A percentile compares a stretch with the other conserved stretches of the same genome.
phyloP scores from a whole-genome alignment of 345 rosid species.

The Firmiana major region DNA sequence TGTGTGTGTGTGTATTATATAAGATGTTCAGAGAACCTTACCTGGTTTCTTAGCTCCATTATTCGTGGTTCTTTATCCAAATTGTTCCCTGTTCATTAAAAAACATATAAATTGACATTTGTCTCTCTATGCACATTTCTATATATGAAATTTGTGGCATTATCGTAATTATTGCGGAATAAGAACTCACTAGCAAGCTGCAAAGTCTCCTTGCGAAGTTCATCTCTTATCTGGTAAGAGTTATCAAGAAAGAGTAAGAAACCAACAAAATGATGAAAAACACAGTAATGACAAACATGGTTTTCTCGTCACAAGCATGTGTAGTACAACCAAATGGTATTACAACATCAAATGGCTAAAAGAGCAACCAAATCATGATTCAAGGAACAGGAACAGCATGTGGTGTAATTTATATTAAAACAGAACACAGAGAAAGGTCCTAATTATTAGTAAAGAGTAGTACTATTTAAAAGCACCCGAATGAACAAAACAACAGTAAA shows the following conservation, averaged over 20 bases:
- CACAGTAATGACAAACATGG: background rate
- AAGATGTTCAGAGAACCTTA: slow-evolving; percentile 15
- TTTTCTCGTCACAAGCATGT: background rate
- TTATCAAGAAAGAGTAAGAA: background rate
- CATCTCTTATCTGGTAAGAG: slow-evolving; percentile 68
- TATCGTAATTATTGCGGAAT: background rate
- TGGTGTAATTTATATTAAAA: background rate
- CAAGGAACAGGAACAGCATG: background rate
- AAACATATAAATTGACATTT: slow-evolving; percentile 5
- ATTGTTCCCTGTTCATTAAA: slow-evolving; percentile 51
- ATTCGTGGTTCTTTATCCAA: slow-evolving; percentile 87
- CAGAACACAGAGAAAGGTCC: background rate
- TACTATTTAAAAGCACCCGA: background rate
- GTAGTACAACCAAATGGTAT: background rate
- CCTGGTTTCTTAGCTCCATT: slow-evolving; percentile 80
- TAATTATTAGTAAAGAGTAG: background rate
- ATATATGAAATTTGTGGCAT: background rate
- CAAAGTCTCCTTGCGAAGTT: slow-evolving; percentile 83
- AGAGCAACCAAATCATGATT: background rate
- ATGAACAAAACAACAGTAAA: background rate
- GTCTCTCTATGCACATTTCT: background rate
- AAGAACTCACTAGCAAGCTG: slow-evolving; percentile 80
- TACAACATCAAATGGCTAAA: background rate
- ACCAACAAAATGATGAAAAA: background rate
- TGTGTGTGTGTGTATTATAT: too few relatives aligned